These are phyloP conservation scores for Ogataea hybrid DNA, from an alignment of 1,139 yeast genomes.

Conservation along the genomic window DNA sequence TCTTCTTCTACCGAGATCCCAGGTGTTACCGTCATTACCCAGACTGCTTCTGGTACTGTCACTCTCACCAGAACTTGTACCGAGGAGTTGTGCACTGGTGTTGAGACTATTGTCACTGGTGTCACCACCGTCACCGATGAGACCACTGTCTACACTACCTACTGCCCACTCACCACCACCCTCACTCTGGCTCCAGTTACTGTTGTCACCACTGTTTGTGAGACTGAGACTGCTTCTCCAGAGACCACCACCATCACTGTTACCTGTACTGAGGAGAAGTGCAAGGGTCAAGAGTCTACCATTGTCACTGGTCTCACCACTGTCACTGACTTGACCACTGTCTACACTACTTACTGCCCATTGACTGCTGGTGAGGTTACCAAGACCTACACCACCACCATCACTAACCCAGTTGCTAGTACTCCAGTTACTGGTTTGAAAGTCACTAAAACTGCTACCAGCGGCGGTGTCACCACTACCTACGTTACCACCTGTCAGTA, in stretches of 20 bases:
- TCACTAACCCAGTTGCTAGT: slow-evolving; percentile 6
- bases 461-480: slow-evolving; percentile 23
- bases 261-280: slow-evolving; percentile 18
- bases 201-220: slow-evolving; percentile 12
- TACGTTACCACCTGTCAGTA: slow-evolving; percentile 26
- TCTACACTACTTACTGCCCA: slow-evolving; percentile 28
- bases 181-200: slow-evolving; percentile 18
- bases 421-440: slow-evolving; percentile 13
- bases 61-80: slow-evolving; percentile 21
- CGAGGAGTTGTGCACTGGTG: slow-evolving; percentile 17
- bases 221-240: slow-evolving; percentile 11
- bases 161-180: slow-evolving; percentile 24
- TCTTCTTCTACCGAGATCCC: slow-evolving; percentile 10
- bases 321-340: slow-evolving; percentile 20
- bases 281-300: slow-evolving; percentile 16
- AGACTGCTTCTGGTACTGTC: slow-evolving; percentile 16
- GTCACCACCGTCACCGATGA: slow-evolving; percentile 22
- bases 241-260: slow-evolving; percentile 17
- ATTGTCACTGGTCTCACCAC: slow-evolving; percentile 19
- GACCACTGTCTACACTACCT: slow-evolving; percentile 25
- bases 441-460: slow-evolving; percentile 15
- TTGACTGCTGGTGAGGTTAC: slow-evolving; percentile 14
- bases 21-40: slow-evolving; percentile 13
- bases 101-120: slow-evolving; percentile 19
- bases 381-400: slow-evolving; percentile 16